These are phyloP conservation scores for Aspergillus tubingensis DNA, from an alignment of 2,329 filamentous ascomycete genomes.

Conservation along the genomic window DNA sequence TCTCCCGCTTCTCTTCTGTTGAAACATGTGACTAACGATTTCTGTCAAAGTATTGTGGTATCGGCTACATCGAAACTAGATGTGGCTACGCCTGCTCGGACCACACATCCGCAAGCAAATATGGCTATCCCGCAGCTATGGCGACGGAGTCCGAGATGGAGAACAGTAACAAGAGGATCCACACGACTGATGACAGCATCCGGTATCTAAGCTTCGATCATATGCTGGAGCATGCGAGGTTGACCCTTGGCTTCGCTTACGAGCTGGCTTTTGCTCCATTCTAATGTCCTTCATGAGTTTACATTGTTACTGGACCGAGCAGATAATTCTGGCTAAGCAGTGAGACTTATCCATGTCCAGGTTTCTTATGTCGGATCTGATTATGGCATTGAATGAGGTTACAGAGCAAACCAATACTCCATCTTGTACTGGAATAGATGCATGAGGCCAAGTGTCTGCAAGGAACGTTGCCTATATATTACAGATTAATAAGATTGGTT, in stretches of 20 bases:
- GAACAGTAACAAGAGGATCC: slow-evolving; percentile 68
- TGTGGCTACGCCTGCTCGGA: slow-evolving; percentile 84
- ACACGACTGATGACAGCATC: slow-evolving; percentile 71
- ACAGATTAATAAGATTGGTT: too few species aligned
- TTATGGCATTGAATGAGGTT: too few species aligned
- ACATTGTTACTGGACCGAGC: not conserved
- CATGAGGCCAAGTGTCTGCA: too few species aligned
- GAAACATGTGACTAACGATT: slow-evolving; percentile 13
- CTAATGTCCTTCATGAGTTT: slow-evolving; percentile 23
- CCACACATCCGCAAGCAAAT: slow-evolving; percentile 66
- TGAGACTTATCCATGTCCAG: too few species aligned
- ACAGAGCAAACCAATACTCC: too few species aligned
- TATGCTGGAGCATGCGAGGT: slow-evolving; percentile 85
- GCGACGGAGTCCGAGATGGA: slow-evolving; percentile 65
- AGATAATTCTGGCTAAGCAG: too few species aligned
- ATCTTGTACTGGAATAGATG: too few species aligned
- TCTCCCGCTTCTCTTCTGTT: not conserved
- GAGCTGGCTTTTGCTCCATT: slow-evolving; percentile 80
- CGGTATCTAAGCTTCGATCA: slow-evolving; percentile 78
- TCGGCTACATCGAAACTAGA: slow-evolving; percentile 83
- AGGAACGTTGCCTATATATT: too few species aligned
- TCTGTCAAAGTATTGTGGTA: slow-evolving; percentile 70
- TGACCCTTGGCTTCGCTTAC: slow-evolving; percentile 81
- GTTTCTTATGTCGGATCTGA: too few species aligned
- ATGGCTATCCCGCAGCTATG: slow-evolving; percentile 66